phyloP scores from a whole-genome alignment of 371 early-diverging fungal species.

The Lichtheimia ramosa region DNA sequence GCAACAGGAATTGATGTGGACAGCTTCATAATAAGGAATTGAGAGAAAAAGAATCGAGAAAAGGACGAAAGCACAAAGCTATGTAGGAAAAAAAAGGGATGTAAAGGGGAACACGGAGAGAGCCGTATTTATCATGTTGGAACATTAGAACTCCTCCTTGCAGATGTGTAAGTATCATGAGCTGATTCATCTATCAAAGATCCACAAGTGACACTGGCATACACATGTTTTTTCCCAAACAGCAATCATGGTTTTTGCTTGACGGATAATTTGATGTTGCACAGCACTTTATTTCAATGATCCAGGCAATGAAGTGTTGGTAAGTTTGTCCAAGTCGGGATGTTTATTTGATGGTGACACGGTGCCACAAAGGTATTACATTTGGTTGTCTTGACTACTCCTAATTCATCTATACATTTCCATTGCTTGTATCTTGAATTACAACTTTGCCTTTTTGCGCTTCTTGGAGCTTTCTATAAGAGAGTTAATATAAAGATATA shows the following conservation, averaged over 20 bases:
- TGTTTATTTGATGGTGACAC: no score
- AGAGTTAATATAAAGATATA: neutral
- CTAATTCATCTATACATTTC: no score
- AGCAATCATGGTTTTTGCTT: no score
- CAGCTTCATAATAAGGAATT: conserved; percentile 5
- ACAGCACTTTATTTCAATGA: no score
- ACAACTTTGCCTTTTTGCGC: conserved; percentile 15
- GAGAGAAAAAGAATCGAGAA: conserved; percentile 10
- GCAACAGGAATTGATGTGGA: neutral
- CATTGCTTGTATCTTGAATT: neutral
- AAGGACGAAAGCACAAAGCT: neutral
- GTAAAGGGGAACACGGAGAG: conserved; percentile 3
- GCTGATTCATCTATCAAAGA: no score
- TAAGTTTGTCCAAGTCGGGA: no score
- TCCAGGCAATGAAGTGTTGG: no score
- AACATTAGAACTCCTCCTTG: neutral
- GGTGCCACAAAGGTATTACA: no score
- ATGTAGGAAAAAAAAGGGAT: conserved; percentile 4
- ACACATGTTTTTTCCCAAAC: no score
- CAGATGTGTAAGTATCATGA: neutral
- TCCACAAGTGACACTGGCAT: no score
- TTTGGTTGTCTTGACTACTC: no score
- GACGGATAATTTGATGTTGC: no score
- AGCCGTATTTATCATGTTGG: neutral
- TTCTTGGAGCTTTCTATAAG: conserved; percentile 12